Evolutionary conservation across 2,329 filamentous ascomycete species (phyloP).

Genomic region (Tympanopsis confertula): DNA sequence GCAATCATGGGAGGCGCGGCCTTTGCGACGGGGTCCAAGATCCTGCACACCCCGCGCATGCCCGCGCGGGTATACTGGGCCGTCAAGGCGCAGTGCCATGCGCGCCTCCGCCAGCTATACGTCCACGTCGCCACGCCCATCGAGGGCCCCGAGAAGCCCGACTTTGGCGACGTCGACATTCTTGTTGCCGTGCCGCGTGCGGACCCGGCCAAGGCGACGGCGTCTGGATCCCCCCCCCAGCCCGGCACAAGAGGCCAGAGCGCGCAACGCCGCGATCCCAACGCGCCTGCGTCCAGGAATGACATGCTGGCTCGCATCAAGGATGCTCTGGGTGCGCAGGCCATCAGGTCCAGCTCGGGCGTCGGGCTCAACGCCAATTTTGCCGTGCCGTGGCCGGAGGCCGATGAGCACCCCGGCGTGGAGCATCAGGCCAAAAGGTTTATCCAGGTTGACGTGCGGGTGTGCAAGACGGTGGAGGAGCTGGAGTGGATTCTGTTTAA

Average conservation of each 20-base stretch:
- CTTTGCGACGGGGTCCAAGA: conserved; percentile 32
- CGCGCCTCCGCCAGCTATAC: conserved; percentile 38
- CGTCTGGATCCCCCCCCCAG: conserved; percentile 5
- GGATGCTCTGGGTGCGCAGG: conserved; percentile 30
- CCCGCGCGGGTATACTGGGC: conserved; percentile 38
- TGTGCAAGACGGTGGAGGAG: conserved; percentile 28
- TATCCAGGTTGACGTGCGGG: conserved; percentile 60
- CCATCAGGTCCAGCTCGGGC: conserved; percentile 14
- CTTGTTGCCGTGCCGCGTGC: conserved; percentile 32
- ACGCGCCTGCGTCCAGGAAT: not conserved
- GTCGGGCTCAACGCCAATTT: conserved; percentile 24
- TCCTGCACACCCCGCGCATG: conserved; percentile 57
- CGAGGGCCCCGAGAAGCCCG: conserved; percentile 56
- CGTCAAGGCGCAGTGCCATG: conserved; percentile 32
- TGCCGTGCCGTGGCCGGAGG: conserved; percentile 42
- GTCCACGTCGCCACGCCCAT: conserved; percentile 44
- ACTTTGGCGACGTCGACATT: conserved; percentile 66
- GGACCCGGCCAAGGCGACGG: not conserved
- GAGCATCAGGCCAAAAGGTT: conserved; percentile 20
- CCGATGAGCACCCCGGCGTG: conserved; percentile 3
- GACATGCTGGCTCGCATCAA: conserved; percentile 7
- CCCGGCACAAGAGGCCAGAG: not conserved
- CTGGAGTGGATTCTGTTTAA: conserved; percentile 57
- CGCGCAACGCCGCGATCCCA: not conserved
- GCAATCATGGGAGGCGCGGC: conserved; percentile 54